Conservation (phyloP, 2,329 filamentous ascomycete genomes). For the Didymellaceae sp. region DNA sequence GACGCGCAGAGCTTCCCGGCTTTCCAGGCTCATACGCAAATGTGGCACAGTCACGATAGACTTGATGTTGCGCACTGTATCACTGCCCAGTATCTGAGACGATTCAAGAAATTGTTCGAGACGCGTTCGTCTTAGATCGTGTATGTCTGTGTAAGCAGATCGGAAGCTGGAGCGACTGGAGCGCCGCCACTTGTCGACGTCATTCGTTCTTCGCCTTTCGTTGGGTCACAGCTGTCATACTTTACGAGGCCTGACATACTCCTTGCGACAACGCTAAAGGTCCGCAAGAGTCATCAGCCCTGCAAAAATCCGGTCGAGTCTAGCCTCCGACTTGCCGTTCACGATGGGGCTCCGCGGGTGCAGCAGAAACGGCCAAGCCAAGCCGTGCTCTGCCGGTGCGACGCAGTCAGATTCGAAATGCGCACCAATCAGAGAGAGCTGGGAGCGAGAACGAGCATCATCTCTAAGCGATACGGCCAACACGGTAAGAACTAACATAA, state of each 20-base stretch:
- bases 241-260: neutral
- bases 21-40: too few relatives aligned
- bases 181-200: neutral
- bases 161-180: neutral
- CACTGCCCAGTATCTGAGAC: too few relatives aligned
- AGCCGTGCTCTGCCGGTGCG: constrained; percentile 3
- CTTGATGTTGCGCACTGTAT: neutral
- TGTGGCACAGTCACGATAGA: too few relatives aligned
- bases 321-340: constrained; percentile 1
- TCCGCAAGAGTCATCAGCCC: neutral
- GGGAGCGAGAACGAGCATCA: constrained; percentile 16
- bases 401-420: constrained; percentile 7
- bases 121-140: too few relatives aligned
- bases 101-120: too few relatives aligned
- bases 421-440: constrained; percentile 14
- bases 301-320: neutral
- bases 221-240: neutral
- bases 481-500: constrained; percentile 9
- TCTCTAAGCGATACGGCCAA: constrained; percentile 10
- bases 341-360: neutral
- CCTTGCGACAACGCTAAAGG: neutral
- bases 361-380: neutral
- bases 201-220: neutral
- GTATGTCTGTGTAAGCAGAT: neutral
- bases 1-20: neutral